Percentiles rank a stretch among this genome's conserved stretches.
Evolutionary conservation across 2,329 filamentous ascomycete genomes (phyloP).

Genomic region (Cladophialophora immunda): DNA sequence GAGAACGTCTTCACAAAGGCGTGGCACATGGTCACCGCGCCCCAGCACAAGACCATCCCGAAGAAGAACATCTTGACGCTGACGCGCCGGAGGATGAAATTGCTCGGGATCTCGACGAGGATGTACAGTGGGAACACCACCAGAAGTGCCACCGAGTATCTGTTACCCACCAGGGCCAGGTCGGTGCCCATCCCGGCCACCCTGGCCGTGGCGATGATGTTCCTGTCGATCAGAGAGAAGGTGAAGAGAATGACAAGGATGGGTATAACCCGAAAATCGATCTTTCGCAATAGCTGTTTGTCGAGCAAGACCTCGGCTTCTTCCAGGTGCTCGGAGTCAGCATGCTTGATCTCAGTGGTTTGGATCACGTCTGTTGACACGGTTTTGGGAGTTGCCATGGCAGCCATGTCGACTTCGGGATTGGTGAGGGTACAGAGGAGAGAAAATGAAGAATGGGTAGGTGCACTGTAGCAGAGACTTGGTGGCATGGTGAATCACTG

Average conservation of each 20-base stretch:
- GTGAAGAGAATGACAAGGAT: slow-evolving; percentile 74
- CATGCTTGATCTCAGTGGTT: no score
- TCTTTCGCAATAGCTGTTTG: slow-evolving; percentile 70
- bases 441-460: no score
- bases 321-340: no score
- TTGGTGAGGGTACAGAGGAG: no score
- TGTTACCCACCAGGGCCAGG: slow-evolving; percentile 43
- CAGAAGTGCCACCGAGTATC: slow-evolving; percentile 65
- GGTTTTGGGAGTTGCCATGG: no score
- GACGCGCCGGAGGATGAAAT: slow-evolving; percentile 70
- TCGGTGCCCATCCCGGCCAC: slow-evolving; percentile 64
- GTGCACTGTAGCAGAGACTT: no score
- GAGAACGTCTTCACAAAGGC: slow-evolving; percentile 41
- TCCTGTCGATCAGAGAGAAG: slow-evolving; percentile 39
- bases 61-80: slow-evolving; percentile 53
- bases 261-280: slow-evolving; percentile 74
- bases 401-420: no score
- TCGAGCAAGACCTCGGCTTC: no score
- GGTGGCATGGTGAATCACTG: no score
- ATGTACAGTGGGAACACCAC: slow-evolving; percentile 78
- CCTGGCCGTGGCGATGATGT: slow-evolving; percentile 11
- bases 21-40: slow-evolving; percentile 49
- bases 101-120: slow-evolving; percentile 74
- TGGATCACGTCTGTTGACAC: no score
- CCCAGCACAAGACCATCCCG: slow-evolving; percentile 49